Evolutionary conservation across 208 protist species (phyloP).

Genomic region (Trichomonas vaginalis): DNA sequence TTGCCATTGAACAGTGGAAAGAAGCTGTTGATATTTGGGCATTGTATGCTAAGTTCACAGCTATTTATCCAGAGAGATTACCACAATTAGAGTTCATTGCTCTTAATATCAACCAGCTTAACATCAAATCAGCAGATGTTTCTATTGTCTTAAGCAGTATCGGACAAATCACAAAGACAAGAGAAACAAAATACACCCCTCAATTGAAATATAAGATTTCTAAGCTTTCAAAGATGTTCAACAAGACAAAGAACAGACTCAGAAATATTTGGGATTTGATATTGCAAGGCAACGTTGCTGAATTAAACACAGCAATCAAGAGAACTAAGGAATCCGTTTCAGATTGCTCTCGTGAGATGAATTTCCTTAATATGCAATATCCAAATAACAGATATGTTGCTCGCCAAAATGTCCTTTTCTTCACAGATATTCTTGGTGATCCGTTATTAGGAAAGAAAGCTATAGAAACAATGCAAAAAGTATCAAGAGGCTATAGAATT

Average conservation of each 20-base stretch:
- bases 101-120: background rate
- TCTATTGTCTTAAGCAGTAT: background rate
- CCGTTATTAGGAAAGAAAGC: background rate
- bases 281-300: background rate
- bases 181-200: background rate
- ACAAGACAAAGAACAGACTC: background rate
- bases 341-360: background rate
- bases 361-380: background rate
- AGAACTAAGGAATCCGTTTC: background rate
- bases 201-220: background rate
- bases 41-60: background rate
- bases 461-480: background rate
- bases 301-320: background rate
- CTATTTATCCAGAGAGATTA: background rate
- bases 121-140: background rate
- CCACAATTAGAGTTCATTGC: background rate
- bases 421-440: background rate
- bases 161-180: background rate
- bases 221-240: background rate
- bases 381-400: background rate
- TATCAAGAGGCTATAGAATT: background rate
- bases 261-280: background rate
- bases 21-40: background rate
- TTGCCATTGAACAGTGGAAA: background rate
- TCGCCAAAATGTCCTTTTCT: background rate